Evolutionary conservation across 805 yeast species (phyloP).

Genomic region (Saccharomycopsis amapae): DNA sequence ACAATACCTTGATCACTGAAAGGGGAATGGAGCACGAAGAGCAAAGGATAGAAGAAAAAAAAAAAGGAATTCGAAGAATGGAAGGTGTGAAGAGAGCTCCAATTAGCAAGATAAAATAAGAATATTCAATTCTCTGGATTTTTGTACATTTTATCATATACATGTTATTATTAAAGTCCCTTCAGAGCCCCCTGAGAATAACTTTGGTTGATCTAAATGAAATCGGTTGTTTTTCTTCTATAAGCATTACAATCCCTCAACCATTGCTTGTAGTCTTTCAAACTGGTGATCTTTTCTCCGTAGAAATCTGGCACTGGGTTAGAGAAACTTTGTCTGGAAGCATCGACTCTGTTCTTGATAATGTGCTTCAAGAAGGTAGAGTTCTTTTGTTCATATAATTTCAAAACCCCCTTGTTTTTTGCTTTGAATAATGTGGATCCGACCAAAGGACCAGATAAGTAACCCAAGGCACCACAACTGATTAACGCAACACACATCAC

Average conservation of each 20-base stretch:
- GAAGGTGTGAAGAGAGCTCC: no score
- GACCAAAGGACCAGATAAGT: conserved; percentile 70
- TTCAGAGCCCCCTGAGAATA: no score
- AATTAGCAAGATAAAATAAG: no score
- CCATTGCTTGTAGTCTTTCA: conserved; percentile 90
- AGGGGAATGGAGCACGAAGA: no score
- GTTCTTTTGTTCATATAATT: conserved; percentile 53
- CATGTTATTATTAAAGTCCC: no score
- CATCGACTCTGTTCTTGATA: conserved; percentile 79
- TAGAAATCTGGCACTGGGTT: conserved; percentile 99
- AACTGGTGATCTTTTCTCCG: conserved; percentile 88
- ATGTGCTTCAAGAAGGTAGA: conserved; percentile 68
- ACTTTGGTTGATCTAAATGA: conserved; percentile 35
- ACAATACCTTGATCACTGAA: no score
- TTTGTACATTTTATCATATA: background rate
- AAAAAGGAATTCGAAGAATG: no score
- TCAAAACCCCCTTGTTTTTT: conserved; percentile 40
- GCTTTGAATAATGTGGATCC: conserved; percentile 67
- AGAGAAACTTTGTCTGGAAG: conserved; percentile 78
- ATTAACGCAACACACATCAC: conserved; percentile 70
- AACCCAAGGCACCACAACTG: conserved; percentile 70
- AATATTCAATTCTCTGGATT: no score
- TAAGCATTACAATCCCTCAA: conserved; percentile 90
- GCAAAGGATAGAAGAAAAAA: no score
- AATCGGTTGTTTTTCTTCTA: conserved; percentile 72